Base-by-base conservation (phyloP, 2,329 filamentous ascomycete genomes). In the Curvularia sp. region DNA sequence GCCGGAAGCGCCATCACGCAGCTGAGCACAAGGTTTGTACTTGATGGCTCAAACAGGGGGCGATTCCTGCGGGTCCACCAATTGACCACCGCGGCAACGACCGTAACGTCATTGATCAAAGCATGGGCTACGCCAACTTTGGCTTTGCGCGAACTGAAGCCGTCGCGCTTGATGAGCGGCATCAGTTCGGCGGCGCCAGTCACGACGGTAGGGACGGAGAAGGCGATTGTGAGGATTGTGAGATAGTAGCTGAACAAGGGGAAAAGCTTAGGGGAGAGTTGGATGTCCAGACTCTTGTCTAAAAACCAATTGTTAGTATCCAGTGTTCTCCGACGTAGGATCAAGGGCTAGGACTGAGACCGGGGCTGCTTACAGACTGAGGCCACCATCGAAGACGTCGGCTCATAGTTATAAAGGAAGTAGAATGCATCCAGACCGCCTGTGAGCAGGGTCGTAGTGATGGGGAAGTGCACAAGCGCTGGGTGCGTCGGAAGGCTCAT, bases 391-490 rank as follows among this genome's bases (percentile, higher is more conserved):
- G 75, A 62, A 25, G 71, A 64, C 28, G 71, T 75, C 19, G 75
- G 68, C n/a, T 74, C 67, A 52, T 73, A 66, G 18, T 73, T 70
- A 0, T 73, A 74, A 23, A 65, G 57, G 54, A 70, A 68, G 67
- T 78, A 72, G 18, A 79, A 63, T 30, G 74, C 72, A 65, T 82
- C 80, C 57, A 82, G 76, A 42, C 59, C 75, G 49, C 76, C 79
- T 34, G 78, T 75, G 13, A 81, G 70, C 42, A 73, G 65, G 57
- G 80, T 74, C 69, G 81, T 81, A 55, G 80, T 75, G 52, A 83
- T 75, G 19, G 81, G 80, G 67, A 80, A 81, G 70, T 83, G 81
- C 43, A 82, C 79, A 10, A 76, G 71, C 25, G 80, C 79, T 48
- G 80, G 80, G 64, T 83, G 80, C 41, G 74, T 68, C 52, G 81